Conservation (phyloP, 805 yeast species). For the Candida insectalens region DNA sequence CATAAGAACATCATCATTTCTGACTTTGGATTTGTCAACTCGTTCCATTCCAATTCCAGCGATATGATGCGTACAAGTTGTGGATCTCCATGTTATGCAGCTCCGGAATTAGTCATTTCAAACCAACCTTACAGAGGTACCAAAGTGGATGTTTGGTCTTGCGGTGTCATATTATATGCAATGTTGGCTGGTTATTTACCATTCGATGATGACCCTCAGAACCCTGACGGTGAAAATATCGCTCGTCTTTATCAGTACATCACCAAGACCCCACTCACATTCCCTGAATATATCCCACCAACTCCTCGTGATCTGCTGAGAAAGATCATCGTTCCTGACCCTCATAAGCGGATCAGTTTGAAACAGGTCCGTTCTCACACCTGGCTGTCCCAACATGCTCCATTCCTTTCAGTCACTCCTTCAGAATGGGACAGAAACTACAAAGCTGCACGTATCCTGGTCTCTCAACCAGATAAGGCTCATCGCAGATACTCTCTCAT, state of each 20-base stretch:
- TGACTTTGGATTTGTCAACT: slow-evolving; percentile 93
- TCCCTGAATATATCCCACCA: slow-evolving; percentile 89
- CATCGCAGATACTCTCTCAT: slow-evolving; percentile 32
- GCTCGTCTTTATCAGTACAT: slow-evolving; percentile 86
- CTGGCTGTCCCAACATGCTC: slow-evolving; percentile 82
- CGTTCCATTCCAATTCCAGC: slow-evolving; percentile 41
- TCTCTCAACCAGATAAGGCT: slow-evolving; percentile 15
- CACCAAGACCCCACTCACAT: slow-evolving; percentile 82
- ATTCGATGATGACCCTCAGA: slow-evolving; percentile 93
- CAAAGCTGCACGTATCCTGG: slow-evolving; percentile 27
- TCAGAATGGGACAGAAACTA: slow-evolving; percentile 77
- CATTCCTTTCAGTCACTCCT: slow-evolving; percentile 76
- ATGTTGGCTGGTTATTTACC: slow-evolving; percentile 97
- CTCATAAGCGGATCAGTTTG: slow-evolving; percentile 61
- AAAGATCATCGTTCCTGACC: slow-evolving; percentile 77
- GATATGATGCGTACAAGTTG: slow-evolving; percentile 92
- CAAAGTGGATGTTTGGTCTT: slow-evolving; percentile 94
- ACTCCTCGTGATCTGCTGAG: slow-evolving; percentile 85
- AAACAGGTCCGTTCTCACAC: slow-evolving; percentile 69
- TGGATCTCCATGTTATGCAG: slow-evolving; percentile 98
- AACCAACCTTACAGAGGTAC: slow-evolving; percentile 83
- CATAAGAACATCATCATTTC: slow-evolving; percentile 80
- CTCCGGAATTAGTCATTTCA: slow-evolving; percentile 90
- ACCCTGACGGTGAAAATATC: slow-evolving; percentile 94
- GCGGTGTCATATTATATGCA: slow-evolving; percentile 91